Base-by-base conservation (phyloP, 768 basidiomycete genomes). In the Rhizopogon vesiculosus region DNA sequence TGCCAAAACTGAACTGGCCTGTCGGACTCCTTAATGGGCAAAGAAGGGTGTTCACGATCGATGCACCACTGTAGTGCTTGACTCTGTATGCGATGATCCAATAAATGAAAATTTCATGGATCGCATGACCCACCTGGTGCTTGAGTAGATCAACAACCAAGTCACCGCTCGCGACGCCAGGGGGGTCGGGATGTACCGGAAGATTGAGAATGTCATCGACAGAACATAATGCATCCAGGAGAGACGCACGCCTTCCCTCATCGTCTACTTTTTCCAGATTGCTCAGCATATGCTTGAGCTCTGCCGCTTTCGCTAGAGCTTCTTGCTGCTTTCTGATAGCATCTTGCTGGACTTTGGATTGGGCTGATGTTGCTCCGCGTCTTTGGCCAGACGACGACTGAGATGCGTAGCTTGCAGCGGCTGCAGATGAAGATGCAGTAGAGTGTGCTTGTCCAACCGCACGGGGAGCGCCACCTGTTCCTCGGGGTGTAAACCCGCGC, bases 1-100 rank as follows among this genome's bases (percentile, higher is more conserved):
- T 91, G 85, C 94, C 93, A 97, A 63, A 97, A 93, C 68, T 96
- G 94, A 1, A 93, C 89, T 0, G 91, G 87, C 38, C 77, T 79
- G 56, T 93, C 92, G 0, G 69, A 66, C 49, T 85, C 83, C 33
- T 72, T 79, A 55, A 74, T 79, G 2, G 93, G 94, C 12, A 94
- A 70, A 40, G 70, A 69, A 0, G 94, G 93, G 63, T 91, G 84
- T 69, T 97, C 93, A 28, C 76, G 82, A 15, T 84, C 80, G 29
- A 95, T 77, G 61, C 90, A 91, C 93, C 94, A 97, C 63, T 86
- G 82, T 43, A 94, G 69, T 1, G 85, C 92, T 82, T 94, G 91
- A 49, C 74, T 84, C 91, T 93, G 53, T 5, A 25, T 10, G 28
- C 59, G 19, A 55, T 40, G 49, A 5, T 2, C 7, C 25, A 31